Percentiles rank a stretch among this genome's conserved stretches.
phyloP scores from a whole-genome alignment of 352 stramenopile genomes.

The Pythium plurisporium region DNA sequence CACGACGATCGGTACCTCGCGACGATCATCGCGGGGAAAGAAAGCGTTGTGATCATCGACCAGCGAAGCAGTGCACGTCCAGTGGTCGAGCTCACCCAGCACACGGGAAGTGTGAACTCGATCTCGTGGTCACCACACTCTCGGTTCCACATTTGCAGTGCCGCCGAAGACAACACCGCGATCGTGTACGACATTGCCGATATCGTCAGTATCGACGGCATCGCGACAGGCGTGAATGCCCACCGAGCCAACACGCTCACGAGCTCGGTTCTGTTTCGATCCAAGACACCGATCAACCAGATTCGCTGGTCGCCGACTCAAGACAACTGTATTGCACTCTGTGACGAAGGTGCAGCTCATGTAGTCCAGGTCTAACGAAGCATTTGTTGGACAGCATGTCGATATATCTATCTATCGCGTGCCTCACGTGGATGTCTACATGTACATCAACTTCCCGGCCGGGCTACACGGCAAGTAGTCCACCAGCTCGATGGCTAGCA shows the following conservation, averaged over 20 bases:
- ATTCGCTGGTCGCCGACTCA: constrained; percentile 91
- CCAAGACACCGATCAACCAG: constrained; percentile 71
- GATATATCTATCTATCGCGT: background rate
- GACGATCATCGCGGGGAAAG: constrained; percentile 90
- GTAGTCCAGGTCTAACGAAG: constrained; percentile 73
- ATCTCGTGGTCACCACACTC: constrained; percentile 95
- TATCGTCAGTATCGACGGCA: constrained; percentile 25
- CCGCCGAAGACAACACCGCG: constrained; percentile 92
- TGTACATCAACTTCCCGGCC: constrained; percentile 83
- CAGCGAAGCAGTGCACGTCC: constrained; percentile 89
- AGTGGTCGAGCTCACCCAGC: constrained; percentile 90
- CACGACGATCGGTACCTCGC: constrained; percentile 97
- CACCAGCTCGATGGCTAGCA: constrained; percentile 49
- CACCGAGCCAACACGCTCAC: constrained; percentile 18
- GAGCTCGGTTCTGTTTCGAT: constrained; percentile 56
- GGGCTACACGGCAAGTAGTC: constrained; percentile 73
- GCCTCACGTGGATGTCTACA: constrained; percentile 22
- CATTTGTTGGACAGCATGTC: background rate
- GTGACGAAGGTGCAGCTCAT: constrained; percentile 94
- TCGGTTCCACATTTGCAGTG: constrained; percentile 93
- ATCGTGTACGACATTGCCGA: constrained; percentile 95
- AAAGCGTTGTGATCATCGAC: constrained; percentile 95
- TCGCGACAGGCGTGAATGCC: constrained; percentile 16
- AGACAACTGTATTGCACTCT: constrained; percentile 95
- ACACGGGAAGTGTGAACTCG: constrained; percentile 92